Percentiles rank a stretch among this genome's conserved stretches.
These are phyloP conservation scores for Syncephalastrum sp. DNA, from an alignment of 371 early-diverging fungal species.

Conservation along the genomic window DNA sequence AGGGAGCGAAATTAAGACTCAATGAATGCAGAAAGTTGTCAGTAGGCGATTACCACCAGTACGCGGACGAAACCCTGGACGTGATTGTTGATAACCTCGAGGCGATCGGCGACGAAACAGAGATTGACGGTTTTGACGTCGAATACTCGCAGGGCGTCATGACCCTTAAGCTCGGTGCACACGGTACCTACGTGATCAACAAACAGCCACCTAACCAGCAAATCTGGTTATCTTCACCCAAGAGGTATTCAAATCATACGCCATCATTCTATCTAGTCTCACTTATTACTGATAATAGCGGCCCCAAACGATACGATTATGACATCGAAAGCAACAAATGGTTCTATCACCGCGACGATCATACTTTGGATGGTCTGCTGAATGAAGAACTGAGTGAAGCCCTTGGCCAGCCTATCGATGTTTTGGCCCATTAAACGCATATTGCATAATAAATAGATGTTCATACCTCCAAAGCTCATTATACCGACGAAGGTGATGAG, in stretches of 20 bases:
- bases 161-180: conserved; percentile 79
- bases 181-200: conserved; percentile 96
- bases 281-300: conserved; percentile 46
- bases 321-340: conserved; percentile 57
- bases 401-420: conserved; percentile 28
- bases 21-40: conserved; percentile 41
- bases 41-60: conserved; percentile 65
- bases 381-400: conserved; percentile 63
- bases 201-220: conserved; percentile 99
- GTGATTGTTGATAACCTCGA: conserved; percentile 74
- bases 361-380: conserved; percentile 67
- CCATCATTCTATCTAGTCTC: neutral
- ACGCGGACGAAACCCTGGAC: conserved; percentile 72
- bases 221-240: conserved; percentile 98
- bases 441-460: neutral
- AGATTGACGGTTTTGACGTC: conserved; percentile 77
- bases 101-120: conserved; percentile 72
- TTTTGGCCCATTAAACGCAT: conserved; percentile 17
- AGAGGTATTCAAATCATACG: conserved; percentile 46
- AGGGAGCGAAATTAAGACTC: no score
- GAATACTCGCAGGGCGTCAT: conserved; percentile 90
- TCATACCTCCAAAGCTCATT: no score
- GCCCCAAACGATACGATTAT: conserved; percentile 91
- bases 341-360: conserved; percentile 74
- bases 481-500: no score